Base-by-base conservation (phyloP, 1,284 basidiomycete genomes). In the Fomes fomentarius region DNA sequence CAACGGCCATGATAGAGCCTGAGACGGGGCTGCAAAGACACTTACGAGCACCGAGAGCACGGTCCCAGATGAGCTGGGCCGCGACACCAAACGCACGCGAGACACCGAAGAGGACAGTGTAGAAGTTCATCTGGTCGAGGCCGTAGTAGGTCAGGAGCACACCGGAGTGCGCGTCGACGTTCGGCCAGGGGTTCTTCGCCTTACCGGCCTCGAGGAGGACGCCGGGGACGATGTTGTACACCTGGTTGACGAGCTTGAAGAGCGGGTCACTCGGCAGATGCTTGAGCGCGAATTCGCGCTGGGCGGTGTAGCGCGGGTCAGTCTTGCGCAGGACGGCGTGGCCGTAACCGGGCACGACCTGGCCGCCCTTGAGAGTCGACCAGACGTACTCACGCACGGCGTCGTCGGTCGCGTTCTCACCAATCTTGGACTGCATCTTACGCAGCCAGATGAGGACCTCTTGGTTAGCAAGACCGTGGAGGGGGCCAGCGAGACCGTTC, bases 301-400 rank as follows among this genome's bases (percentile, higher is more conserved):
- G 93, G 52, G 96, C 96, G 58, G 86, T 90, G 82, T 98, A 98
- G 58, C 96, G 94, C 55, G 96, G 96, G 79, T 99, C 96, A 40
- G 94, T 96, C 84, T 96, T 96, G 73, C 96, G 84, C 59, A 99
- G 82, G 47, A 99, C 96, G 65, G 96, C 96, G 77, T 98, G 96
- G 48, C 96, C 96, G 69, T 96, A 96, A 50, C 94, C 94, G 47
- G 94, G 94, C 52, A 97, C 90, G 67, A 97, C 95, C 71, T 94
- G 91, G 19, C 95, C 95, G 60, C 79, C 78, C 74, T 95, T 96
- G 67, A 98, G 81, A 37, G 94, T 96, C 30, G 87, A 83, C 94
- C 94, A 96, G 66, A 96, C 89, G 73, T 96, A 96, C 70, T 96
- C 87, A 74, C 87, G 89, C 66, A 98, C 90, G 45, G 89, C 85